These are phyloP conservation scores for Leishmania arabica DNA, from an alignment of 208 protist genomes.

Conservation along the genomic window DNA sequence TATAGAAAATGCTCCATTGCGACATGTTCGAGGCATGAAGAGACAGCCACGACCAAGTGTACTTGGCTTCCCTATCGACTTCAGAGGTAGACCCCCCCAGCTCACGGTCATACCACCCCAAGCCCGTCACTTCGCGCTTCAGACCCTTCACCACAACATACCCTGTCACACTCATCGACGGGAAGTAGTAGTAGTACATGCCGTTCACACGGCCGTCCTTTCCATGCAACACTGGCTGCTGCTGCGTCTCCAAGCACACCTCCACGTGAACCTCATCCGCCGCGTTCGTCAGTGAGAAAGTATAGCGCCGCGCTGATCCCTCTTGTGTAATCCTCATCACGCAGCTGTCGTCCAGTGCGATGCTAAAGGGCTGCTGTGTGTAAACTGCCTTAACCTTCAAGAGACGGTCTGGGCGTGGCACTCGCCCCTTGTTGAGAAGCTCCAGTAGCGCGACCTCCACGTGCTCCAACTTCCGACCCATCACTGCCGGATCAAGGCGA, in stretches of 20 bases:
- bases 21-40: slow-evolving; percentile 33
- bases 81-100: slow-evolving; percentile 30
- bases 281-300: slow-evolving; percentile 32
- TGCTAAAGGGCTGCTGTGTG: slow-evolving; percentile 27
- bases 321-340: slow-evolving; percentile 20
- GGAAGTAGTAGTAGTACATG: slow-evolving; percentile 69
- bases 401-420: slow-evolving; percentile 44
- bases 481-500: slow-evolving; percentile 26
- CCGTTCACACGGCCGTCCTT: slow-evolving; percentile 43
- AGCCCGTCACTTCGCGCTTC: slow-evolving; percentile 30
- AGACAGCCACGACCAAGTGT: slow-evolving; percentile 49
- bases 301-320: slow-evolving; percentile 26
- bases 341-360: slow-evolving; percentile 41
- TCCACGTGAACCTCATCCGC: slow-evolving; percentile 31
- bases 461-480: slow-evolving; percentile 12
- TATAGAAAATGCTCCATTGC: slow-evolving; percentile 46
- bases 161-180: slow-evolving; percentile 40
- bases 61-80: slow-evolving; percentile 23
- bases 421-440: slow-evolving; percentile 32
- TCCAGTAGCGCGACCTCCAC: slow-evolving; percentile 36
- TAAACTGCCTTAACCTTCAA: slow-evolving; percentile 29
- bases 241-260: slow-evolving; percentile 30
- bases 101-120: slow-evolving; percentile 63
- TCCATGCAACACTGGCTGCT: slow-evolving; percentile 32
- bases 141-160: slow-evolving; percentile 30